A percentile compares a stretch with the other conserved stretches of the same genome.
Evolutionary conservation across 768 basidiomycete genomes (phyloP).

Genomic region (Panus rudis): DNA sequence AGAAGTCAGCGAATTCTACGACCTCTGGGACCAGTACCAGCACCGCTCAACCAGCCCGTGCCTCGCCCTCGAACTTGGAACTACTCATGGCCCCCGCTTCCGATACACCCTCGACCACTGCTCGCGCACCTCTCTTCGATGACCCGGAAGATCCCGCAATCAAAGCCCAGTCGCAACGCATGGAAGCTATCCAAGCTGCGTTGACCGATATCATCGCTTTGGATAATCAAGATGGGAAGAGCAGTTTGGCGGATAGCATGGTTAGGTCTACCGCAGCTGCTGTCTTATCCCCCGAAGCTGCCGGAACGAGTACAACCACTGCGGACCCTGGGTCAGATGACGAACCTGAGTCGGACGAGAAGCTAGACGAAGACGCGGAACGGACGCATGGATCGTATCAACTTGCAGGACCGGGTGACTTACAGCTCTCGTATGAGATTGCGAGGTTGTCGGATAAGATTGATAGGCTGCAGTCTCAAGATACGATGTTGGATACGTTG

Average conservation of each 20-base stretch:
- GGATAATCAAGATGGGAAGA: slow-evolving; percentile 41
- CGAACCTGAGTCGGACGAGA: slow-evolving; percentile 42
- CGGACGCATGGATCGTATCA: slow-evolving; percentile 50
- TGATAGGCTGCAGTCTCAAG: slow-evolving; percentile 70
- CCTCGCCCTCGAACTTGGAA: slow-evolving; percentile 56
- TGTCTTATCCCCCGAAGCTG: slow-evolving; percentile 9
- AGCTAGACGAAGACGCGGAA: slow-evolving; percentile 33
- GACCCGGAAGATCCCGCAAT: slow-evolving; percentile 58
- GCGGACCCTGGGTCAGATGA: slow-evolving; percentile 16
- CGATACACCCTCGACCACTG: slow-evolving; percentile 39
- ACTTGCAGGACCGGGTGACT: slow-evolving; percentile 81
- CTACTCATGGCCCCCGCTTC: slow-evolving; percentile 72
- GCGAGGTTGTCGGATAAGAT: slow-evolving; percentile 71
- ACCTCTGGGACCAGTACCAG: background rate
- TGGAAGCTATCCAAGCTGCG: slow-evolving; percentile 96
- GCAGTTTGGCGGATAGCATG: slow-evolving; percentile 2
- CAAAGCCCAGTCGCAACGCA: slow-evolving; percentile 68
- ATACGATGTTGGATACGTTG: slow-evolving; percentile 75
- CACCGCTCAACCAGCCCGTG: slow-evolving; percentile 12
- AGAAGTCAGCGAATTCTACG: slow-evolving; percentile 4
- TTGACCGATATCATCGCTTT: slow-evolving; percentile 92
- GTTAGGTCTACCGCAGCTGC: slow-evolving; percentile 7
- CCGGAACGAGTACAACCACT: slow-evolving; percentile 1
- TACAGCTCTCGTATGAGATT: slow-evolving; percentile 85
- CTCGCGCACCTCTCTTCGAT: slow-evolving; percentile 73